Percentiles rank a stretch among this genome's conserved stretches.
phyloP scores from a whole-genome alignment of 2,329 filamentous ascomycete species.

The Didymella pomorum region DNA sequence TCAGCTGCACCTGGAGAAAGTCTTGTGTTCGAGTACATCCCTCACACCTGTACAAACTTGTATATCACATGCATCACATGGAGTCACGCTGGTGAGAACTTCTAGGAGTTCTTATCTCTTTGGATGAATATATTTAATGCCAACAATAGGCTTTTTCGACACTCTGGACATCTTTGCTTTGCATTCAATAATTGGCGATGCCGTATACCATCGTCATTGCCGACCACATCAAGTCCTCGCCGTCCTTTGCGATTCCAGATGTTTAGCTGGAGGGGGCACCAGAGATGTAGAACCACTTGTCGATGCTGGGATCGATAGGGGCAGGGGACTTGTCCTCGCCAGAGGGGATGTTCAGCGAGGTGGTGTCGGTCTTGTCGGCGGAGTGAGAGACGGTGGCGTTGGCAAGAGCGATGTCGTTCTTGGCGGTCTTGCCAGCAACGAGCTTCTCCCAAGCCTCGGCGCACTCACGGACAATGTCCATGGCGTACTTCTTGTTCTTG shows the following conservation, averaged over 20 bases:
- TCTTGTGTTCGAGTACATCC: not conserved
- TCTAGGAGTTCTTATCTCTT: slow-evolving; percentile 21
- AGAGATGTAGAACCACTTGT: slow-evolving; percentile 99
- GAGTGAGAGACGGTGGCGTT: slow-evolving; percentile 82
- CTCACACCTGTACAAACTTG: slow-evolving; percentile 23
- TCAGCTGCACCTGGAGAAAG: not conserved
- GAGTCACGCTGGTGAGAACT: slow-evolving; percentile 35
- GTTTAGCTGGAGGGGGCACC: slow-evolving; percentile 74
- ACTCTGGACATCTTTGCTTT: not conserved
- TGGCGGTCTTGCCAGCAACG: slow-evolving; percentile 84
- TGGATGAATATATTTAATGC: slow-evolving; percentile 30
- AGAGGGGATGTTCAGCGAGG: slow-evolving; percentile 77
- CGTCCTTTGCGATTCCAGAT: slow-evolving; percentile 10
- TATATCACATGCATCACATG: slow-evolving; percentile 31
- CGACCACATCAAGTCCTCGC: slow-evolving; percentile 6
- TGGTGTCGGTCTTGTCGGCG: slow-evolving; percentile 71
- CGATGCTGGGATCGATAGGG: slow-evolving; percentile 93
- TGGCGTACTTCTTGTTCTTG: slow-evolving; percentile 99
- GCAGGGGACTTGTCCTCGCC: slow-evolving; percentile 83
- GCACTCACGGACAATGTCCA: slow-evolving; percentile 95
- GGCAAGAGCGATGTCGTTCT: slow-evolving; percentile 79
- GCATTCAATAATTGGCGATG: slow-evolving; percentile 7
- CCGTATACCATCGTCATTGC: not conserved
- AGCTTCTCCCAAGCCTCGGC: slow-evolving; percentile 96
- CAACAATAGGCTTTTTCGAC: slow-evolving; percentile 21